These are phyloP conservation scores for Saccharomycopsis synnaedendra DNA, from an alignment of 805 yeast genomes.

Conservation along the genomic window DNA sequence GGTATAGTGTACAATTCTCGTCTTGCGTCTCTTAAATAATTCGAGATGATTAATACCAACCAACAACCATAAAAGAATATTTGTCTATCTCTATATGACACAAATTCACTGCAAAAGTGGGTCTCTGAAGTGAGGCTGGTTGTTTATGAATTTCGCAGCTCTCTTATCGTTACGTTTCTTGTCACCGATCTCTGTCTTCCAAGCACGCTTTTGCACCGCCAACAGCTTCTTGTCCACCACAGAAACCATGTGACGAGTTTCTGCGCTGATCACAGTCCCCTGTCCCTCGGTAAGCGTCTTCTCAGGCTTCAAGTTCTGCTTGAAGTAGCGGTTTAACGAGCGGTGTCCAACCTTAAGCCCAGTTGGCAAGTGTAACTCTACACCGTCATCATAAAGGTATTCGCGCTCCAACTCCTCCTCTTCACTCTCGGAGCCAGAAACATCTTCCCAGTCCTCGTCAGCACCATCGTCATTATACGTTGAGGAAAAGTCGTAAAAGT, in stretches of 20 bases:
- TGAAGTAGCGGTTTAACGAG: slow-evolving; percentile 65
- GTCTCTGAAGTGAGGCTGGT: slow-evolving; percentile 85
- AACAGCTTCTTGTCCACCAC: slow-evolving; percentile 34
- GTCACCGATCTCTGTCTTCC: slow-evolving; percentile 52
- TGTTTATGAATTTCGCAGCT: slow-evolving; percentile 69
- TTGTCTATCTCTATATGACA: background rate
- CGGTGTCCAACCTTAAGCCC: slow-evolving; percentile 85
- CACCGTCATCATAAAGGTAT: slow-evolving; percentile 46
- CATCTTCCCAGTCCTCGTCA: slow-evolving; percentile 28
- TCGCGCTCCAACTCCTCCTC: slow-evolving; percentile 19
- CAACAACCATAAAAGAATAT: background rate
- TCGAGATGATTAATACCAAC: background rate
- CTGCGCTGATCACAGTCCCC: slow-evolving; percentile 81
- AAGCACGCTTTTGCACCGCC: slow-evolving; percentile 46
- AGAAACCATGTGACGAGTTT: slow-evolving; percentile 41
- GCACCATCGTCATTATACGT: slow-evolving; percentile 39
- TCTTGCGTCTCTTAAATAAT: background rate
- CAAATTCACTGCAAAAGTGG: slow-evolving; percentile 40
- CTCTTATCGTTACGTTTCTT: slow-evolving; percentile 38
- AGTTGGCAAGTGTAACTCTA: slow-evolving; percentile 67
- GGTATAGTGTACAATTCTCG: no score
- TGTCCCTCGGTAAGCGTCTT: slow-evolving; percentile 57
- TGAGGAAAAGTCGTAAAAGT: slow-evolving; percentile 79
- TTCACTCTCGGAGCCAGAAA: slow-evolving; percentile 18
- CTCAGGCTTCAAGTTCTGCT: slow-evolving; percentile 59